Conservation (phyloP, 352 stramenopile species). For the Aphanomyces astaci region DNA sequence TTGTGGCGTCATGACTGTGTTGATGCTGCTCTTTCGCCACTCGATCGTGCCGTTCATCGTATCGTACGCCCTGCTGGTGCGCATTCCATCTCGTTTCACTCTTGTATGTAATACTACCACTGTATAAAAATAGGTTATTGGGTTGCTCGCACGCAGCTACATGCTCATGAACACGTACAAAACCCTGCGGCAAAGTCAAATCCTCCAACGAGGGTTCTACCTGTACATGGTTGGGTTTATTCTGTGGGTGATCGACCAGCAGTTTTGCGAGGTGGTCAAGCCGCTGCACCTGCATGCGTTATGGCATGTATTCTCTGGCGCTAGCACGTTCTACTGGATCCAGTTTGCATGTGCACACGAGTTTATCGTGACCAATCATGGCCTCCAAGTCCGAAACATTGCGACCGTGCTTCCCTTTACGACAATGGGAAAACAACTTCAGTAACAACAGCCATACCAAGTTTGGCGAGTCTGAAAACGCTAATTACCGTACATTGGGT, state of each 20-base stretch:
- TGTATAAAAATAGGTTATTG: slow-evolving; percentile 2
- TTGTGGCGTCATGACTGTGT: not conserved
- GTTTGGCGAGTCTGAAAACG: no score
- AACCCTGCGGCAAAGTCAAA: not conserved
- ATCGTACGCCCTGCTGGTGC: slow-evolving; percentile 12
- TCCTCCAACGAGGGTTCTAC: slow-evolving; percentile 3
- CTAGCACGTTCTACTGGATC: slow-evolving; percentile 13
- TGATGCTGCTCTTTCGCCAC: slow-evolving; percentile 10
- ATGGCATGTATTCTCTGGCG: slow-evolving; percentile 18
- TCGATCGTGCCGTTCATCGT: slow-evolving; percentile 6
- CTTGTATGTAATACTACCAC: not conserved
- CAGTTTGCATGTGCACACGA: slow-evolving; percentile 21
- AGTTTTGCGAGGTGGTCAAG: slow-evolving; percentile 7
- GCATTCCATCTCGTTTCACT: not conserved
- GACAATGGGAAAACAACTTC: not conserved
- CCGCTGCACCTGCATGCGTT: slow-evolving; percentile 16
- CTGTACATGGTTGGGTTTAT: slow-evolving; percentile 14
- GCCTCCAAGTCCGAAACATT: slow-evolving; percentile 12
- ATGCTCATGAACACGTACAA: not conserved
- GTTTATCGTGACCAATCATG: not conserved
- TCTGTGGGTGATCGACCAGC: slow-evolving; percentile 7
- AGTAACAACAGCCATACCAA: not conserved
- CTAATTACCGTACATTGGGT: no score
- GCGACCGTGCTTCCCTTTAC: slow-evolving; percentile 2
- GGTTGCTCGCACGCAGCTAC: slow-evolving; percentile 5